Conservation (phyloP, 306 rosid species). For the Lathyrus oleraceus region DNA sequence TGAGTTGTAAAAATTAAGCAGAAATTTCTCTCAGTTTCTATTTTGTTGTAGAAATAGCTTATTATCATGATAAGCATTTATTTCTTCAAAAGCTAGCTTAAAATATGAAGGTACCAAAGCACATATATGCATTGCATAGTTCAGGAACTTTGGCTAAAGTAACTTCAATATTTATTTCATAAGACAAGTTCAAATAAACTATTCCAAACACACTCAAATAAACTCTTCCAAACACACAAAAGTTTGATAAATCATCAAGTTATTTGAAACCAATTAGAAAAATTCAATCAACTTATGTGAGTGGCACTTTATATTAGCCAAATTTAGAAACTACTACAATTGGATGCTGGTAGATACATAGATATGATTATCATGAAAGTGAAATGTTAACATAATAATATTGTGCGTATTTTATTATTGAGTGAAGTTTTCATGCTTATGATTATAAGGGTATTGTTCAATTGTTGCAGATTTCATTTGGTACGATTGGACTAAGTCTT, state of each 20-base stretch:
- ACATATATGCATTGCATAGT: background rate
- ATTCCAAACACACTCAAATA: too few relatives aligned
- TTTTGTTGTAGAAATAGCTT: background rate
- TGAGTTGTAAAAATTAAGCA: background rate
- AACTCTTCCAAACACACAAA: too few relatives aligned
- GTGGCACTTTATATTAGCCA: background rate
- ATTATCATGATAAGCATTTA: background rate
- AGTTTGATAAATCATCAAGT: background rate
- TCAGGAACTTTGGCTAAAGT: background rate
- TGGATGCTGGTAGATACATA: background rate
- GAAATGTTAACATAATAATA: background rate
- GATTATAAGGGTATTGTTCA: conserved; percentile 5
- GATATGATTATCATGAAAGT: background rate
- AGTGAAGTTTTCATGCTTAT: background rate
- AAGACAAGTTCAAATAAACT: too few relatives aligned
- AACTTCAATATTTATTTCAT: too few relatives aligned
- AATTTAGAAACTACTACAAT: background rate
- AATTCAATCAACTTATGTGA: background rate
- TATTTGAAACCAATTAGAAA: background rate
- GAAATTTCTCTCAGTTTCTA: background rate
- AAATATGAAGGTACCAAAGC: background rate
- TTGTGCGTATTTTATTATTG: background rate
- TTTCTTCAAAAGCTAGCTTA: background rate
- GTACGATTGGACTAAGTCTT: conserved; percentile 70
- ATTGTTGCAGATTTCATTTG: conserved; percentile 77